Evolutionary conservation across 1,284 basidiomycete species (phyloP), one percentile per base, ranked within the genome.

Genomic region (Cerrena zonata): DNA sequence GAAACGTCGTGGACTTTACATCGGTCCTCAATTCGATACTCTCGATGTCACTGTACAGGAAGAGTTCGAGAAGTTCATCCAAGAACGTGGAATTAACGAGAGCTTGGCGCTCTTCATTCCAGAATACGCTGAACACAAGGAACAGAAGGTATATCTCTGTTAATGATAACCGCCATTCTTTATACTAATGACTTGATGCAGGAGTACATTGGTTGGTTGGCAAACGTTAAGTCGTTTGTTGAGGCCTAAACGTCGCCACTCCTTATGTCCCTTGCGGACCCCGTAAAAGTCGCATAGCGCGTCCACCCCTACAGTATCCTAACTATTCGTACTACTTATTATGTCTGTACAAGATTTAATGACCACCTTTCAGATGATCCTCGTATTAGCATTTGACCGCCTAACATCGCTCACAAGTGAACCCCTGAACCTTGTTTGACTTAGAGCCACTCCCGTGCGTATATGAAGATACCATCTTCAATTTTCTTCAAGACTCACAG

Each of bases 131-230:
- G 88, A 91, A 65, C 76, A 76, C 75, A 95, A 95, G 78, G 92
- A 94, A 65, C 93, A 95, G 74, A 84, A 85, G 78, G 89, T 87
- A 46, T 27, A 72, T 69, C 7, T 42, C 40, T 44, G 25, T 11
- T 15, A n/a, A 24, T 48, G 39, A 10, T 10, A n/a, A 42, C 23
- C 30, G 7, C 15, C 30, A 34, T 34, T 7, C 7, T 15, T 7
- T 7, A 34, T 15, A 15, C 30, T 34, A 15, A 34, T 34, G 30
- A 7, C 30, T 34, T 34, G 30, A 7, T 54, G 34, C 52, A 92
- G 89, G 94, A 97, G 74, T 98, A 98, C 70, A 82, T 94, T 63
- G 75, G 74, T 58, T 98, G 94, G 94, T 74, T 98, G 61, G 73
- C 79, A 58, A 84, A 84, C 61, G 84, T 96, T 69, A 89, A 91